Base-by-base conservation (phyloP, 2,329 filamentous ascomycete genomes). In the Colletotrichum sojae region DNA sequence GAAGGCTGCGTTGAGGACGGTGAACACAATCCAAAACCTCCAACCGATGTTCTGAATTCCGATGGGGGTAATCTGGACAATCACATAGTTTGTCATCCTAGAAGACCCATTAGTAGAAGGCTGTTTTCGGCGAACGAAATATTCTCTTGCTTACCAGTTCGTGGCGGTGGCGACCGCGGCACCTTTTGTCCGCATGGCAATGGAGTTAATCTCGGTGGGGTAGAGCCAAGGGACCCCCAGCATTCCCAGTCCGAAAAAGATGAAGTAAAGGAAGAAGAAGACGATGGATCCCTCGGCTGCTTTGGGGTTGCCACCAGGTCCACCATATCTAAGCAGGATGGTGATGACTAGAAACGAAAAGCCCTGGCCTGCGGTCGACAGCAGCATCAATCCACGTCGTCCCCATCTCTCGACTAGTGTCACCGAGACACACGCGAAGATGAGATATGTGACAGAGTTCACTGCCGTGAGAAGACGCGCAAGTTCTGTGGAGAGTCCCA, bases 11-110 rank as follows among this genome's bases (percentile, higher is more conserved):
- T 83, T 85, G 59, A 85, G 82, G 12, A 84, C 79, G 1, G 82
- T 80, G 79, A 82, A 88, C 53, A 88, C 80, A 25, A 88, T 81
- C 77, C 82, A 88, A 73, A 84, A 88, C 49, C 80, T 82, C 80
- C 83, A 88, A 0, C 81, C 81, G 0, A 88, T 78, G 20, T 82
- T 85, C 22, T 82, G 75, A 48, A 79, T 79, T 13, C 74, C 77
- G 16, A 76, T 73, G 1, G 79, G 78, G 0, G 78, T 48, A 12
- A 48, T 48, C 18, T 48, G 45, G 18, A 48, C 45, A 22, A 48
- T 48, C 1, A 48, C 45, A 9, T 48, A 48, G 45, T 48, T 48
- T 18, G 45, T 48, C 16, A 48, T 48, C 45, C 45, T 48, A 10
- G 2, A 4, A 18, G 9, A 9, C 3, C 1, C 18, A 16, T 48